Evolutionary conservation across 2,329 filamentous ascomycete genomes (phyloP), one percentile per base, ranked within the genome.

Genomic region (Tothia fuscella): DNA sequence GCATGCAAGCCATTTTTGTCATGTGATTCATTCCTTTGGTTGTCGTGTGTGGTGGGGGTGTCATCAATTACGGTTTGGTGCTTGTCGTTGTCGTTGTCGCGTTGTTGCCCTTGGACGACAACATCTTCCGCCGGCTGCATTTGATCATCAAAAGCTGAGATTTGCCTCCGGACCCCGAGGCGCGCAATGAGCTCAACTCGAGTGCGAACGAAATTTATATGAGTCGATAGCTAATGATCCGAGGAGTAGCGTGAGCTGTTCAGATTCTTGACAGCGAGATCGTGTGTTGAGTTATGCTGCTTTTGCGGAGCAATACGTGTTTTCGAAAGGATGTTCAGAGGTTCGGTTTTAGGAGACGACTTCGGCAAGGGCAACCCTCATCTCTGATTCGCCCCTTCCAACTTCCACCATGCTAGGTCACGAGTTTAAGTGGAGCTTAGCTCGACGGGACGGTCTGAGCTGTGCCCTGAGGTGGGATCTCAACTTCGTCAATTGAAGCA

Each of bases 51-150:
- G 10, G 19, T 12, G 16, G 21, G 10, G 9, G 12, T 25, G 20
- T 41, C 19, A 33, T 16, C 30, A 13, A 34, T 22, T 16, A 31
- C 17, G 25, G 39, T n/a, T 20, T 34, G 24, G 20, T 41, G 29
- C 13, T 34, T n/a, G 29, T 12, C 29, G 38, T 40, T 24, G 31
- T 40, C 31, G 16, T 31, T 37, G 14, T n/a, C 22, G 38, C 20
- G 26, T 10, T 29, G 26, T 10, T 14, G 26, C 26, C 10, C 14
- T 29, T 29, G 26, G 10, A 14, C 26, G 10, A 14, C 20, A 7
- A 40, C 10, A 12, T 39, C 36, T 29, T 22, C 35, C 22, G 25
- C 25, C 21, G 38, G 19, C 38, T 22, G 22, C 29, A n/a, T 32
- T 20, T 19, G 28, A 40, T 24, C 38, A 40, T 40, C 6, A 32